Conservation (phyloP, 2,329 filamentous ascomycete genomes). For the Colletotrichum noveboracense region DNA sequence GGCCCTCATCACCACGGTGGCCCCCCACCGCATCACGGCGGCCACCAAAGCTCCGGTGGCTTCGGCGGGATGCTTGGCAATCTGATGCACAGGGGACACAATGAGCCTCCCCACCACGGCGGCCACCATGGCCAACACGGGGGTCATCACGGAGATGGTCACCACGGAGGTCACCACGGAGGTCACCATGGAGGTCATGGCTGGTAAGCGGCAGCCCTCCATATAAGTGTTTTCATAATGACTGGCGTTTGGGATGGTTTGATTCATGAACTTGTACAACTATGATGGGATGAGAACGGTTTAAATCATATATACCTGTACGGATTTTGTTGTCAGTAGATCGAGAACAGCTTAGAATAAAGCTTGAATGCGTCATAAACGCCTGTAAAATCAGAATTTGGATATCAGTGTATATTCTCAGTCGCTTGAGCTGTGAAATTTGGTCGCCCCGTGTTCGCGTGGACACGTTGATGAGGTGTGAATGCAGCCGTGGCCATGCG, state of each 20-base stretch:
- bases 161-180: background rate
- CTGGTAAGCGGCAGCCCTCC: background rate
- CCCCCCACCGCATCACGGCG: background rate
- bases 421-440: background rate
- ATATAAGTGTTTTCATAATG: background rate
- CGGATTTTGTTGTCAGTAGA: background rate
- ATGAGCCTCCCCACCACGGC: constrained; percentile 7
- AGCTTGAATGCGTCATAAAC: background rate
- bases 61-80: constrained; percentile 26
- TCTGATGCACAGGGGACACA: constrained; percentile 15
- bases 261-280: background rate
- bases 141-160: background rate
- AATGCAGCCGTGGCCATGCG: background rate
- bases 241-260: background rate
- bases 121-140: background rate
- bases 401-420: background rate
- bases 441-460: background rate
- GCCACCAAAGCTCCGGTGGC: constrained; percentile 24
- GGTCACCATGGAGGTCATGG: background rate
- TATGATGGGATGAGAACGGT: background rate
- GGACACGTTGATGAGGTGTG: background rate
- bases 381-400: background rate
- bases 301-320: background rate
- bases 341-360: background rate
- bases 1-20: background rate